A percentile compares a stretch with the other conserved stretches of the same genome.
Conservation (phyloP, 306 rosid species). For the Corylus avellana region DNA sequence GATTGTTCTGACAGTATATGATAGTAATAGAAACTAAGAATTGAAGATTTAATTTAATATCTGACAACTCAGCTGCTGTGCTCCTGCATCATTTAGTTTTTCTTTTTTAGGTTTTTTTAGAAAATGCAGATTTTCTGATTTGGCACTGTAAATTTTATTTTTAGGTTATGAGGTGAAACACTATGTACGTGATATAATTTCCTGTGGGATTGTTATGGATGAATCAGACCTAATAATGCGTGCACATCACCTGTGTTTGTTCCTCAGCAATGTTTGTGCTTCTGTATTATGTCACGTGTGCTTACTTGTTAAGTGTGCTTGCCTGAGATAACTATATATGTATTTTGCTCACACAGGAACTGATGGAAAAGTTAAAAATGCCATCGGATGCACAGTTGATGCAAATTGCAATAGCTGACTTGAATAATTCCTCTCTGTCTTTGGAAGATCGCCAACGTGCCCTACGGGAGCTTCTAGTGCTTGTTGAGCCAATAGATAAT, state of each 20-base stretch:
- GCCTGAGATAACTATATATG: constrained; percentile 11
- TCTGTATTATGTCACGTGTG: not conserved
- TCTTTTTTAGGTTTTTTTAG: not conserved
- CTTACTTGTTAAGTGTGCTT: not conserved
- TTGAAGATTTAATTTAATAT: too few relatives aligned
- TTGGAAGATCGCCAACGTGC: constrained; percentile 76
- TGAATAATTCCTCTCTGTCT: constrained; percentile 67
- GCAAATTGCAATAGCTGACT: constrained; percentile 70
- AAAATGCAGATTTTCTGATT: not conserved
- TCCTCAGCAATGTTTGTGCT: not conserved
- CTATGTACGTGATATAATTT: not conserved
- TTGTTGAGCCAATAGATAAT: constrained; percentile 82
- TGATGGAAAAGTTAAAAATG: constrained; percentile 67
- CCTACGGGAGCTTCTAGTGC: constrained; percentile 70
- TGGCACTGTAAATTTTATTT: not conserved
- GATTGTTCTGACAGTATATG: too few relatives aligned
- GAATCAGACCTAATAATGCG: not conserved
- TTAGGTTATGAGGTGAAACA: not conserved
- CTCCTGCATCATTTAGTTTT: not conserved
- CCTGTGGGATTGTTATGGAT: not conserved
- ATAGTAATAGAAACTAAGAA: too few relatives aligned
- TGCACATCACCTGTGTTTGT: not conserved
- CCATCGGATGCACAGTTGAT: constrained; percentile 84
- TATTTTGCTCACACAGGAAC: constrained; percentile 47
- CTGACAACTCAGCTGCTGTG: too few relatives aligned